Base-by-base conservation (phyloP, 345 rosid species). In the Eutrema yunnanense region DNA sequence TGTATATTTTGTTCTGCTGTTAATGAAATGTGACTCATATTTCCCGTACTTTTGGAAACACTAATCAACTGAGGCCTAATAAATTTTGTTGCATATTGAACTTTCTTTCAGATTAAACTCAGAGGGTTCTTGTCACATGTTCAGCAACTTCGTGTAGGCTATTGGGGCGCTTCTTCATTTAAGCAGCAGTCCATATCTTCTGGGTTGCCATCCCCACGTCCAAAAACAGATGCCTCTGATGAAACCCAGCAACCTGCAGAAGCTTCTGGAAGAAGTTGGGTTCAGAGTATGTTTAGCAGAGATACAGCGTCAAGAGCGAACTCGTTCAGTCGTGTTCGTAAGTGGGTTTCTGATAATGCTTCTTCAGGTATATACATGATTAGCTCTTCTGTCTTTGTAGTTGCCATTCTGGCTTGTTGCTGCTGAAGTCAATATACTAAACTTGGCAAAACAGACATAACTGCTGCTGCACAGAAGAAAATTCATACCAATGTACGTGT, bases 231-330 rank as follows among this genome's bases (percentile, higher is more conserved):
- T 80, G 82, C 68, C 33, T 54, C 82, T 41, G 87, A 82, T 81
- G 96, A 95, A 71, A 81, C 77, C 81, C 86, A 92, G 81, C 90
- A 88, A 82, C 90, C 99, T 76, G 82, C 92, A 14, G 99, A 92
- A 84, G 96, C 96, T 56, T 81, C 99, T 82, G 96, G 99, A 69
- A 87, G 99, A 84, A 95, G 96, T 79, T 95, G 99, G 99, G 99
- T 92, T 53, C 99, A 95, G 79, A 95, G 99, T 80, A 95, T 95
- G 99, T 95, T 95, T 79, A 92, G 96, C 84, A 90, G 92, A 75
- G 99, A 92, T 53, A 81, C 90, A 56, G 69, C 87, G 29, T 84
- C 99, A 65, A 87, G 92, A 76, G 68, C 86, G 2, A 86, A 82
- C 73, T 90, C 97, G 53, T 85, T 88, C 80, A 65, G 83, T 70